Evolutionary conservation across 1,284 basidiomycete species (phyloP).

Genomic region (Ceratobasidium sp.): DNA sequence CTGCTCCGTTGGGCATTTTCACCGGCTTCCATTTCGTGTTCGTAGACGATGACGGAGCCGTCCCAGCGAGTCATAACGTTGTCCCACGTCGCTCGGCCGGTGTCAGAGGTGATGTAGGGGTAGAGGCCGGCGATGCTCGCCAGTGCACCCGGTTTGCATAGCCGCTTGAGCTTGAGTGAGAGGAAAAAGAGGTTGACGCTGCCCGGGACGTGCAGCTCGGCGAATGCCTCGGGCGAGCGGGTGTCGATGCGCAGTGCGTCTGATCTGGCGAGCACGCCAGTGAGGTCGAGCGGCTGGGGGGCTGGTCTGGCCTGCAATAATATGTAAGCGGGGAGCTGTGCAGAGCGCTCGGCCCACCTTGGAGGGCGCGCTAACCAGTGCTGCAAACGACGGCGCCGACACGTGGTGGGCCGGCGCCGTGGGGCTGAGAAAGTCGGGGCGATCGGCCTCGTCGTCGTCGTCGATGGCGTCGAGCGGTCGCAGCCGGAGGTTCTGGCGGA

Average conservation of each 20-base stretch:
- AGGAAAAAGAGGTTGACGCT: slow-evolving; percentile 87
- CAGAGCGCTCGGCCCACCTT: background rate
- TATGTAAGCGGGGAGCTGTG: background rate
- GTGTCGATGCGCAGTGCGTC: slow-evolving; percentile 78
- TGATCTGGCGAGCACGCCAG: background rate
- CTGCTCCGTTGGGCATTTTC: slow-evolving; percentile 62
- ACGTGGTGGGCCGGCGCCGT: background rate
- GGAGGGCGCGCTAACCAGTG: background rate
- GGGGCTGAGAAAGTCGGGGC: slow-evolving; percentile 37
- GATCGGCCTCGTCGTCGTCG: slow-evolving; percentile 17
- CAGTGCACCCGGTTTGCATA: slow-evolving; percentile 74
- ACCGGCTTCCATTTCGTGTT: slow-evolving; percentile 77
- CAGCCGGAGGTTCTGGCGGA: slow-evolving; percentile 30
- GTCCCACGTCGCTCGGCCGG: slow-evolving; percentile 78
- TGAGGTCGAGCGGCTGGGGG: slow-evolving; percentile 10
- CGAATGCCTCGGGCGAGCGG: slow-evolving; percentile 74
- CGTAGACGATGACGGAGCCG: slow-evolving; percentile 78
- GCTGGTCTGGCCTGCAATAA: background rate
- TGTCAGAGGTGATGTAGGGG: slow-evolving; percentile 82
- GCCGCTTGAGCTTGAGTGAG: slow-evolving; percentile 87
- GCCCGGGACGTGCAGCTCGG: slow-evolving; percentile 71
- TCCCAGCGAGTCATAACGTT: slow-evolving; percentile 73
- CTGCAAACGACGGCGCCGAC: background rate
- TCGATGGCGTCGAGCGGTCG: slow-evolving; percentile 14
- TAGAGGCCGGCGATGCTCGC: slow-evolving; percentile 75